Evolutionary conservation across 2,329 filamentous ascomycete genomes (phyloP).

Genomic region (Xylariaceae sp.): DNA sequence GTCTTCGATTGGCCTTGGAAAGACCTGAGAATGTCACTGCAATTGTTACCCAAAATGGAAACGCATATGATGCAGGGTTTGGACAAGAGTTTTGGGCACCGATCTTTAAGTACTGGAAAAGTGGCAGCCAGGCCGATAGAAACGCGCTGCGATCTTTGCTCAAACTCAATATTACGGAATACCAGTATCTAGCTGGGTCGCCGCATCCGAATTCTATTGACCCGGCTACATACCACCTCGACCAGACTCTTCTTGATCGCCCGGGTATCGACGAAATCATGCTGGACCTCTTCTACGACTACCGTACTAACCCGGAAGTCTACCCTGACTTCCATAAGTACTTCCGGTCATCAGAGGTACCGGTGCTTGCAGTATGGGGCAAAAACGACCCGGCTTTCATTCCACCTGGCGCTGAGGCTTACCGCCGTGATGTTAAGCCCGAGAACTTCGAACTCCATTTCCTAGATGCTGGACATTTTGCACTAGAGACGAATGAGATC

Average conservation of each 20-base stretch:
- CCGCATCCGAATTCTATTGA: conserved; percentile 33
- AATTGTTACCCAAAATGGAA: conserved; percentile 58
- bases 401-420: conserved; percentile 50
- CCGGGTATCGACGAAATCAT: conserved; percentile 50
- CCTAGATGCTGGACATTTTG: conserved; percentile 56
- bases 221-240: conserved; percentile 46
- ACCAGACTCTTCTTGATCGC: conserved; percentile 48
- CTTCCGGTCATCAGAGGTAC: conserved; percentile 46
- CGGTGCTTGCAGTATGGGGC: conserved; percentile 56
- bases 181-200: conserved; percentile 42
- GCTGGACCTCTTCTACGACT: conserved; percentile 53
- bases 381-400: conserved; percentile 52
- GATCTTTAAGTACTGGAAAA: conserved; percentile 43
- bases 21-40: conserved; percentile 45
- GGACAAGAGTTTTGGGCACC: conserved; percentile 47
- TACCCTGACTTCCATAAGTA: conserved; percentile 55
- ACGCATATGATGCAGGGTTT: conserved; percentile 56
- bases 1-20: conserved; percentile 48
- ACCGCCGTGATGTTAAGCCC: conserved; percentile 44
- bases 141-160: conserved; percentile 34
- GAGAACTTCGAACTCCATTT: conserved; percentile 45
- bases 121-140: conserved; percentile 33
- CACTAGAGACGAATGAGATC: conserved; percentile 38
- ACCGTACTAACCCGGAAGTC: conserved; percentile 49
- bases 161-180: conserved; percentile 37